Percentiles rank a stretch among this genome's conserved stretches.
Conservation (phyloP, 1,139 yeast genomes). For the Yamadazyma spencermartinsiae region DNA sequence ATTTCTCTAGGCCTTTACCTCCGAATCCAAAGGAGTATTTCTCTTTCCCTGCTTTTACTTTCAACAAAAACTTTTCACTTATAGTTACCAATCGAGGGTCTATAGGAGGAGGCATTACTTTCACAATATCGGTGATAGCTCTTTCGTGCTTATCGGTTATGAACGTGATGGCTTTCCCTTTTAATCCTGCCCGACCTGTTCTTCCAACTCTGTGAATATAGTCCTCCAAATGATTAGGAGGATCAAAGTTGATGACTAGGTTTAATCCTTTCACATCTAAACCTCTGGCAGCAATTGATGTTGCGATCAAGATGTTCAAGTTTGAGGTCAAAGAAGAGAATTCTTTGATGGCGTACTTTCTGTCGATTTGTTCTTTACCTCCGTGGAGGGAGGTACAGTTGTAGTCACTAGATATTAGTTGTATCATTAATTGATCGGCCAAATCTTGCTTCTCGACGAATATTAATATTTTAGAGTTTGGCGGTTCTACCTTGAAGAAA, state of each 20-base stretch:
- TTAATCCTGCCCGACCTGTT: slow-evolving; percentile 88
- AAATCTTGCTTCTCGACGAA: slow-evolving; percentile 86
- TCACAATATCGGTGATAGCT: slow-evolving; percentile 69
- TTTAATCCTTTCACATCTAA: slow-evolving; percentile 83
- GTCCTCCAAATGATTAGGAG: slow-evolving; percentile 92
- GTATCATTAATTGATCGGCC: slow-evolving; percentile 69
- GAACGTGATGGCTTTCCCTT: slow-evolving; percentile 79
- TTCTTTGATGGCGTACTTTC: slow-evolving; percentile 72
- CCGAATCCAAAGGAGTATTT: slow-evolving; percentile 80
- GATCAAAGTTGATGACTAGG: slow-evolving; percentile 81
- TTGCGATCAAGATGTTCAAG: slow-evolving; percentile 71
- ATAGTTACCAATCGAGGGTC: slow-evolving; percentile 54
- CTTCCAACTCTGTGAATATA: slow-evolving; percentile 96
- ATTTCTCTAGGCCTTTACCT: slow-evolving; percentile 85
- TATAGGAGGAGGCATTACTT: slow-evolving; percentile 51
- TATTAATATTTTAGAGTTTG: slow-evolving; percentile 50
- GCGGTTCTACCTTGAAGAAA: slow-evolving; percentile 23
- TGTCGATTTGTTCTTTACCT: slow-evolving; percentile 84
- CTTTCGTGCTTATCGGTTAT: slow-evolving; percentile 65
- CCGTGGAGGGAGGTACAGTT: slow-evolving; percentile 80
- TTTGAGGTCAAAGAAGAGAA: slow-evolving; percentile 58
- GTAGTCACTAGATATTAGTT: slow-evolving; percentile 57
- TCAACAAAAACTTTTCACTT: slow-evolving; percentile 57
- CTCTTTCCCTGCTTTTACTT: slow-evolving; percentile 69
- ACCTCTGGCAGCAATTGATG: slow-evolving; percentile 95